phyloP scores from a whole-genome alignment of 2,329 filamentous ascomycete genomes.

The Fusarium sp. region DNA sequence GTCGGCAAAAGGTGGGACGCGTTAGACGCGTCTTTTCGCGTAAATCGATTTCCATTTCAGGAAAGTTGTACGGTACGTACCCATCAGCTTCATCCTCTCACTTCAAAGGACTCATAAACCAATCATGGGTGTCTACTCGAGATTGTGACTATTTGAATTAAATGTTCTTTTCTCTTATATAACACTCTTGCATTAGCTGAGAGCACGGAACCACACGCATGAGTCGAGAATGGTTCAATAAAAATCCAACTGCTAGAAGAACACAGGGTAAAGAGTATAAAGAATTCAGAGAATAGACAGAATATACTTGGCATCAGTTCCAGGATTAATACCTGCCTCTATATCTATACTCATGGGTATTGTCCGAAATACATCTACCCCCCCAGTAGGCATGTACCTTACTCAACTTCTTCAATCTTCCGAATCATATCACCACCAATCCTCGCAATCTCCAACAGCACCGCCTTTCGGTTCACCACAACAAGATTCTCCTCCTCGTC shows the following conservation, averaged over 20 bases:
- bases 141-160: too few relatives aligned
- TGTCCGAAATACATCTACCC: slow-evolving; percentile 7
- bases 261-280: too few relatives aligned
- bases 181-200: too few relatives aligned
- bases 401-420: slow-evolving; percentile 63
- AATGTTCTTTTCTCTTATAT: too few relatives aligned
- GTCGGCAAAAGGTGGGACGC: slow-evolving; percentile 29
- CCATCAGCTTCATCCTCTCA: background rate
- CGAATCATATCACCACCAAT: slow-evolving; percentile 73
- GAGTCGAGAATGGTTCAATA: too few relatives aligned
- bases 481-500: slow-evolving; percentile 59
- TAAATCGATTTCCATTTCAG: slow-evolving; percentile 37
- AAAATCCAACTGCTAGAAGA: too few relatives aligned
- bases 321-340: slow-evolving; percentile 1
- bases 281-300: too few relatives aligned
- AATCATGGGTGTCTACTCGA: too few relatives aligned
- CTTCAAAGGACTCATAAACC: too few relatives aligned
- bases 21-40: slow-evolving; percentile 40
- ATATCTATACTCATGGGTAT: slow-evolving; percentile 30
- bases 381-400: slow-evolving; percentile 1
- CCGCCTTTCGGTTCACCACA: slow-evolving; percentile 71
- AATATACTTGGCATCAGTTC: background rate
- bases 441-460: slow-evolving; percentile 77
- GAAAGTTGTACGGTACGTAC: slow-evolving; percentile 24
- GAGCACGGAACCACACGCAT: too few relatives aligned